Conservation (phyloP, 1,284 basidiomycete genomes). For the Malassezia nana region DNA sequence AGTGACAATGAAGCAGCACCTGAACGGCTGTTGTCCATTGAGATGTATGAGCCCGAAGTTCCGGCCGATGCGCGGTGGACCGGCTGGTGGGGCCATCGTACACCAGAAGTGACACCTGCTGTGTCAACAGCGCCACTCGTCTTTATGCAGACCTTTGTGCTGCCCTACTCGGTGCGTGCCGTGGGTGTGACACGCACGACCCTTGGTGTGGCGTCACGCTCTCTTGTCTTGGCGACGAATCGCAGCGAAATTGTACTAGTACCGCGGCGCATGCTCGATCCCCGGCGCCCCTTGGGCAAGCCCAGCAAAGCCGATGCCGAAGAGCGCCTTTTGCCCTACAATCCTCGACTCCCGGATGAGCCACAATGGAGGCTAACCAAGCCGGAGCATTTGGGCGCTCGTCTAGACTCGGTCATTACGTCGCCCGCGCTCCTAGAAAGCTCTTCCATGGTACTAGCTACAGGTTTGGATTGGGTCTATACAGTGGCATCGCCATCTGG, state of each 20-base stretch:
- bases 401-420: slow-evolving; percentile 54
- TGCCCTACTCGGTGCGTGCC: slow-evolving; percentile 61
- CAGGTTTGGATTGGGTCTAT: slow-evolving; percentile 76
- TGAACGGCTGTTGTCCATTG: slow-evolving; percentile 1
- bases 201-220: slow-evolving; percentile 76
- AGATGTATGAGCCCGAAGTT: slow-evolving; percentile 1
- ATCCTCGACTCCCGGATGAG: slow-evolving; percentile 65
- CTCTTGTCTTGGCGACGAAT: slow-evolving; percentile 75
- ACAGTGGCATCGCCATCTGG: slow-evolving; percentile 73
- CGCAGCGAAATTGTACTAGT: slow-evolving; percentile 66
- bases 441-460: slow-evolving; percentile 75
- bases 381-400: slow-evolving; percentile 7
- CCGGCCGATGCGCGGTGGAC: background rate
- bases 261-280: slow-evolving; percentile 67
- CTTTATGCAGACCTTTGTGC: slow-evolving; percentile 63
- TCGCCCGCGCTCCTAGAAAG: slow-evolving; percentile 79
- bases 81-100: slow-evolving; percentile 8
- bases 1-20: slow-evolving; percentile 50
- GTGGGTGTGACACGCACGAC: slow-evolving; percentile 62
- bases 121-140: slow-evolving; percentile 30
- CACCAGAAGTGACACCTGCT: slow-evolving; percentile 1
- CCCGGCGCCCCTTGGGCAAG: slow-evolving; percentile 67
- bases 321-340: slow-evolving; percentile 75
- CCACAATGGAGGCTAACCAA: slow-evolving; percentile 68
- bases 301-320: slow-evolving; percentile 69